phyloP scores from a whole-genome alignment of 331 rosid species.

The Quercus lobata region DNA sequence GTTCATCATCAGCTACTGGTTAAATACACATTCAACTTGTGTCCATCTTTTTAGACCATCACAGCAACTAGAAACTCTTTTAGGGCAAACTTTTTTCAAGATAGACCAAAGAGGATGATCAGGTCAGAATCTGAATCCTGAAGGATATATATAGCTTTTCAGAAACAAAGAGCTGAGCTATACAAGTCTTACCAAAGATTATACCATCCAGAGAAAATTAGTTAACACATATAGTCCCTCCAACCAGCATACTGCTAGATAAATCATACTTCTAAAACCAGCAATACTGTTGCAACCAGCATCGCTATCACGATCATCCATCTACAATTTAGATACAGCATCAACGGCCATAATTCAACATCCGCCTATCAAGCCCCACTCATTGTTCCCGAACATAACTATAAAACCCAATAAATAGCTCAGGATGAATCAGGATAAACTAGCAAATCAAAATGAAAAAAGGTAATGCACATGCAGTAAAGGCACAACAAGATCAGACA shows the following conservation, averaged over 20 bases:
- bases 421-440: conserved; percentile 33
- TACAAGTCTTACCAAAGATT: conserved; percentile 53
- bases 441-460: not conserved
- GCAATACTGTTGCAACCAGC: conserved; percentile 69
- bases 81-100: conserved; percentile 15
- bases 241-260: conserved; percentile 59
- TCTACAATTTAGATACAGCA: conserved; percentile 68
- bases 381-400: conserved; percentile 74
- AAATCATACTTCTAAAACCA: conserved; percentile 63
- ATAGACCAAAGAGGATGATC: conserved; percentile 27
- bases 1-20: conserved; percentile 41
- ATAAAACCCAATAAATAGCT: conserved; percentile 81
- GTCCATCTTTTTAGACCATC: conserved; percentile 20
- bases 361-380: conserved; percentile 56
- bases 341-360: conserved; percentile 62
- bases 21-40: conserved; percentile 34
- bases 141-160: conserved; percentile 20
- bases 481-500: not conserved
- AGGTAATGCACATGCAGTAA: not conserved
- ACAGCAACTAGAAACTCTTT: conserved; percentile 40
- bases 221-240: conserved; percentile 40
- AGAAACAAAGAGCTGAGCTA: conserved; percentile 37
- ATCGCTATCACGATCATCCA: conserved; percentile 66
- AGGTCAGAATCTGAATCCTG: conserved; percentile 40
- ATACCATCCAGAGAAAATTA: conserved; percentile 41